Percentiles rank a stretch among this genome's conserved stretches.
phyloP scores from a whole-genome alignment of 31 red algal genomes.

The Endocladia muricata region DNA sequence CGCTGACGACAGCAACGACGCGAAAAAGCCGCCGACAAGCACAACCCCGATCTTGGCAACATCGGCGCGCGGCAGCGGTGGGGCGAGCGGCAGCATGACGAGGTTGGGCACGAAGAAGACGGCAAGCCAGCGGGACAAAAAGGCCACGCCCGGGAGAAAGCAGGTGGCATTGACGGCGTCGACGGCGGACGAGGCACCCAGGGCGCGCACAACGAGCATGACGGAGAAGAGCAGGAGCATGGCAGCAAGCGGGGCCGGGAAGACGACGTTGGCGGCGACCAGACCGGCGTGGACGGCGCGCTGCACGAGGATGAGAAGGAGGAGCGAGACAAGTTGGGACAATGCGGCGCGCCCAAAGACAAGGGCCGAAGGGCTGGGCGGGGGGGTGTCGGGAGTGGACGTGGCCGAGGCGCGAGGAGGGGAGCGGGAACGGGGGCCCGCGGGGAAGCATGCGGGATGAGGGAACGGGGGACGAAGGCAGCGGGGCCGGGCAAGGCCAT shows the following conservation, averaged over 20 bases:
- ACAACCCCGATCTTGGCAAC: conserved; percentile 51
- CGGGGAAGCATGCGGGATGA: too few relatives aligned
- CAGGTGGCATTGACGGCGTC: conserved; percentile 25
- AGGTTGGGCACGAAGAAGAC: conserved; percentile 98
- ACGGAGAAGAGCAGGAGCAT: conserved; percentile 70
- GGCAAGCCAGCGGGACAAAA: conserved; percentile 91
- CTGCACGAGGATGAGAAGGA: conserved; percentile 43
- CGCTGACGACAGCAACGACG: conserved; percentile 73
- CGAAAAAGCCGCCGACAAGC: conserved; percentile 66
- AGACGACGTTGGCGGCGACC: conserved; percentile 34
- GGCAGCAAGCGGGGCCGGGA: conserved; percentile 82
- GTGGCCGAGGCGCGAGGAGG: not conserved
- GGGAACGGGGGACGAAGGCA: not conserved
- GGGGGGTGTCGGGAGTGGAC: not conserved
- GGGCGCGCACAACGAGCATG: conserved; percentile 22
- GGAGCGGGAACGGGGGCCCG: too few relatives aligned
- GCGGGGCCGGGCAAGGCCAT: not conserved
- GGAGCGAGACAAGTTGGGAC: conserved; percentile 16
- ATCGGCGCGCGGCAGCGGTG: conserved; percentile 59
- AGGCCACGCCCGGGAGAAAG: conserved; percentile 63
- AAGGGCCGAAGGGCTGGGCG: not conserved
- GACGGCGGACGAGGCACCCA: conserved; percentile 25
- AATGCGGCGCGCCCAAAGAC: not conserved
- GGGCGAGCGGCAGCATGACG: conserved; percentile 88
- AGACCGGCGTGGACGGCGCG: conserved; percentile 16